Conservation (phyloP, 108 stramenopile genomes). For the Nitzschia sp. region DNA sequence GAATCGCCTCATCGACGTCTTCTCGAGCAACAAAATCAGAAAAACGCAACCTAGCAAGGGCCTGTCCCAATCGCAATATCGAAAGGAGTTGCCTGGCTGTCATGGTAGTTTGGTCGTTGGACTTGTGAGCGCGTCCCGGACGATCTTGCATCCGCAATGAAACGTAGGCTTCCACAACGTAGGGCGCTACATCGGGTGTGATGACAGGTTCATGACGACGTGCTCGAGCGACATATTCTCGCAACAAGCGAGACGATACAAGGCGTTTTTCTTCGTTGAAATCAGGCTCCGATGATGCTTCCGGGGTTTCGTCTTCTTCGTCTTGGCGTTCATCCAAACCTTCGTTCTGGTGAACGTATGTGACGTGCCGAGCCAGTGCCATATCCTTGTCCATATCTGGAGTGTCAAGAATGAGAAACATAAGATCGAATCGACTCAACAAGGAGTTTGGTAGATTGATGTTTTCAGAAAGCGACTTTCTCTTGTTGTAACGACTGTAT, state of each 20-base stretch:
- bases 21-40: conserved; percentile 89
- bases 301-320: conserved; percentile 41
- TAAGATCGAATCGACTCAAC: conserved; percentile 96
- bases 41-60: conserved; percentile 94
- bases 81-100: conserved; percentile 97
- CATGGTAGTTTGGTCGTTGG: conserved; percentile 91
- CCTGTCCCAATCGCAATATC: conserved; percentile 94
- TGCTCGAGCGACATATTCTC: conserved; percentile 93
- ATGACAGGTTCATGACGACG: conserved; percentile 89
- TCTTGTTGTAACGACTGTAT: conserved; percentile 91
- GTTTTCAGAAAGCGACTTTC: conserved; percentile 90
- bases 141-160: conserved; percentile 78
- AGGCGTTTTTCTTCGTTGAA: conserved; percentile 38
- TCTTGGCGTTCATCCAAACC: conserved; percentile 50
- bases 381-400: conserved; percentile 89
- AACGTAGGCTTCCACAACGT: conserved; percentile 98
- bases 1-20: conserved; percentile 98
- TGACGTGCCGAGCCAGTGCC: conserved; percentile 95
- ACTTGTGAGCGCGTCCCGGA: conserved; percentile 39
- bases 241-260: conserved; percentile 78
- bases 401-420: conserved; percentile 95
- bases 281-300: conserved; percentile 22
- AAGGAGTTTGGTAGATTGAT: conserved; percentile 97
- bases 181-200: conserved; percentile 88
- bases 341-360: conserved; percentile 96